A percentile compares a stretch with the other conserved stretches of the same genome.
Evolutionary conservation across 768 basidiomycete genomes (phyloP).

Genomic region (Russula brevipes): DNA sequence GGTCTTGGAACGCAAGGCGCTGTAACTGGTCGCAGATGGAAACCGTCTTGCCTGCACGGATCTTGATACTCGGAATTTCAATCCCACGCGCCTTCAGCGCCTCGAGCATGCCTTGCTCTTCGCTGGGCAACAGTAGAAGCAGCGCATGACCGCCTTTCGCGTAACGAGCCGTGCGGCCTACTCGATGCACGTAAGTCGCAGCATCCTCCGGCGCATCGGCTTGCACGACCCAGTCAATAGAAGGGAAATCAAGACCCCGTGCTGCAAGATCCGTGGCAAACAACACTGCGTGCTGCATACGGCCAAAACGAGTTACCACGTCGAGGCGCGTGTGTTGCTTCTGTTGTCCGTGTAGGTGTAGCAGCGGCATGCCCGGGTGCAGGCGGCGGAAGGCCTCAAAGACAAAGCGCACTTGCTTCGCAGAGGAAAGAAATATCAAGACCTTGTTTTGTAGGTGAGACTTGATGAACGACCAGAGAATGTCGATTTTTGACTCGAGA

Average conservation of each 20-base stretch:
- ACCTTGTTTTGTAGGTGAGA: conserved; percentile 86
- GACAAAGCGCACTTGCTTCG: conserved; percentile 96
- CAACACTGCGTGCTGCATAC: conserved; percentile 75
- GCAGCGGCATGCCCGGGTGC: conserved; percentile 89
- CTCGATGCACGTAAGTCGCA: conserved; percentile 96
- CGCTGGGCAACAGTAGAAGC: conserved; percentile 79
- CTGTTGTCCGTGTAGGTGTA: conserved; percentile 94
- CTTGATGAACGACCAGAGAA: conserved; percentile 93
- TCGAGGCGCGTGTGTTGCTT: conserved; percentile 85
- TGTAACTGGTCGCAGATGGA: conserved; percentile 85
- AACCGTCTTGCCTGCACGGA: conserved; percentile 80
- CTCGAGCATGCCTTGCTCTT: conserved; percentile 84
- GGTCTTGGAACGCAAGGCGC: conserved; percentile 88
- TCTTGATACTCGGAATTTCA: conserved; percentile 74
- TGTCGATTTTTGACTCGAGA: conserved; percentile 84
- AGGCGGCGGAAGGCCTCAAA: conserved; percentile 94
- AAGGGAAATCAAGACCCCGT: conserved; percentile 92
- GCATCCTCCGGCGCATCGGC: conserved; percentile 95
- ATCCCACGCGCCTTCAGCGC: conserved; percentile 70
- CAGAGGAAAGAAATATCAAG: conserved; percentile 90
- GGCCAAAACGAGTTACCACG: conserved; percentile 80
- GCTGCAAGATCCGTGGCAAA: conserved; percentile 97
- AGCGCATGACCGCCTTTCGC: conserved; percentile 84
- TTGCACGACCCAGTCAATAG: conserved; percentile 95
- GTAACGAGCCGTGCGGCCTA: conserved; percentile 92